These are phyloP conservation scores for Fusarium napiforme DNA, from an alignment of 2,329 filamentous ascomycete genomes.

Conservation along the genomic window DNA sequence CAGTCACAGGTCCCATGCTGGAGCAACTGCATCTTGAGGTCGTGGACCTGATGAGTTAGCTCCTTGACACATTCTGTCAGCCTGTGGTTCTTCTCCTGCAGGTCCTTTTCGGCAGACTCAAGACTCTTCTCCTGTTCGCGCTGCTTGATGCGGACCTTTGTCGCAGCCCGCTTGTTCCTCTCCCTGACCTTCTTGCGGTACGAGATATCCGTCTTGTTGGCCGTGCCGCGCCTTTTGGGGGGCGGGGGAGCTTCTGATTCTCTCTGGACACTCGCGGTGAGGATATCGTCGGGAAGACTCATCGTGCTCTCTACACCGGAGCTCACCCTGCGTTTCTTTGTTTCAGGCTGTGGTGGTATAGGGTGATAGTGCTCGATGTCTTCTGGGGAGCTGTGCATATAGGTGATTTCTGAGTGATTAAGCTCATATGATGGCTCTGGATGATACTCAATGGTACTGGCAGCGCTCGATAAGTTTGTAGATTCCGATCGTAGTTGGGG, in stretches of 20 bases:
- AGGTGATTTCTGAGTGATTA: not conserved
- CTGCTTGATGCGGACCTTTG: not conserved
- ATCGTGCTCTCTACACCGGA: not conserved
- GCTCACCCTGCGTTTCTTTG: not conserved
- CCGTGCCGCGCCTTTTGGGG: not conserved
- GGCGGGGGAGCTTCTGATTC: accelerated
- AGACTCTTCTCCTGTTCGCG: not conserved
- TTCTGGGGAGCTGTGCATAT: not conserved
- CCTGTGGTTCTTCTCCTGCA: not conserved
- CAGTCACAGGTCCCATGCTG: constrained; percentile 1
- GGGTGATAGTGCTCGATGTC: not conserved
- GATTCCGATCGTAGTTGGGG: not conserved
- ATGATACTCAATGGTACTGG: not conserved
- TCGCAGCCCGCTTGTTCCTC: not conserved
- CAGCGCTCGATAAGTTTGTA: accelerated
- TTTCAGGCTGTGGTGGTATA: not conserved
- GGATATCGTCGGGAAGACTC: not conserved
- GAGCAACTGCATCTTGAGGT: not conserved
- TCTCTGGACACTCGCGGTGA: not conserved
- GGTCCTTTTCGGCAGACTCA: not conserved
- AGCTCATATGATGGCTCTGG: not conserved
- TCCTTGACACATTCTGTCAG: not conserved
- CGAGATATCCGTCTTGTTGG: not conserved
- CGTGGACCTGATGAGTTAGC: not conserved
- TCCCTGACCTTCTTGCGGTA: not conserved